Evolutionary conservation across 257 asterid species (phyloP).

Genomic region (Plantago ovata): DNA sequence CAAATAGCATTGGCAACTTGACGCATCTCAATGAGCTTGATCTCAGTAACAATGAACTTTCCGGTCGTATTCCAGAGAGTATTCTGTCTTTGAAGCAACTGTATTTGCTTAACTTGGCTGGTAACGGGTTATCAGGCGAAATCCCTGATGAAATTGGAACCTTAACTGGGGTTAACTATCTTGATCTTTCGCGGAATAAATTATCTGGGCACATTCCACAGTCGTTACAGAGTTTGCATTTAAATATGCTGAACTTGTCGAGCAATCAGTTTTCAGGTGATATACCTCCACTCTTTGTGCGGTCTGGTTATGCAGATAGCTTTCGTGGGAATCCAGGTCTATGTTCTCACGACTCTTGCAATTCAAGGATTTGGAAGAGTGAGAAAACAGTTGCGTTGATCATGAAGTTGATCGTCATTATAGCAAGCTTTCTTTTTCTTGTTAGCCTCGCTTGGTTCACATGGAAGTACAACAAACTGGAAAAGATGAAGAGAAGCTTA

Average conservation of each 20-base stretch:
- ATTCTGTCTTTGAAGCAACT: slow-evolving; percentile 43
- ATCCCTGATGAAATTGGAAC: slow-evolving; percentile 68
- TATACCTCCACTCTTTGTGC: slow-evolving; percentile 48
- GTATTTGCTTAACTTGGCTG: slow-evolving; percentile 60
- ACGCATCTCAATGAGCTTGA: slow-evolving; percentile 49
- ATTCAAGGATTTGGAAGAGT: not conserved
- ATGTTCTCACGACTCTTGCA: slow-evolving; percentile 43
- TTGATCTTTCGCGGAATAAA: slow-evolving; percentile 65
- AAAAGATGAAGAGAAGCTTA: slow-evolving; percentile 25
- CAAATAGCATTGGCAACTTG: slow-evolving; percentile 42
- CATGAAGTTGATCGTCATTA: slow-evolving; percentile 31
- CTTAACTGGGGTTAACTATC: slow-evolving; percentile 62
- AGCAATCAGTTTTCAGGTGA: slow-evolving; percentile 55
- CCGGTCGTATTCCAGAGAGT: slow-evolving; percentile 55
- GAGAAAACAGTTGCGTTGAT: slow-evolving; percentile 29
- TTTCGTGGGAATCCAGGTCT: slow-evolving; percentile 71
- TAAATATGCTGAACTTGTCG: slow-evolving; percentile 59
- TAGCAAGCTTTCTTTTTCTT: slow-evolving; percentile 38
- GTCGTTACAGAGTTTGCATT: slow-evolving; percentile 60
- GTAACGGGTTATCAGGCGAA: slow-evolving; percentile 51
- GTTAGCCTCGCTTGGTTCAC: slow-evolving; percentile 43
- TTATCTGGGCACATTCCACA: slow-evolving; percentile 58
- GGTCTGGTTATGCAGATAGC: slow-evolving; percentile 45
- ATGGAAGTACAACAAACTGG: slow-evolving; percentile 38
- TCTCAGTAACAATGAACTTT: slow-evolving; percentile 52